phyloP scores from a whole-genome alignment of 768 basidiomycete species.

The Scleroderma citrinum region DNA sequence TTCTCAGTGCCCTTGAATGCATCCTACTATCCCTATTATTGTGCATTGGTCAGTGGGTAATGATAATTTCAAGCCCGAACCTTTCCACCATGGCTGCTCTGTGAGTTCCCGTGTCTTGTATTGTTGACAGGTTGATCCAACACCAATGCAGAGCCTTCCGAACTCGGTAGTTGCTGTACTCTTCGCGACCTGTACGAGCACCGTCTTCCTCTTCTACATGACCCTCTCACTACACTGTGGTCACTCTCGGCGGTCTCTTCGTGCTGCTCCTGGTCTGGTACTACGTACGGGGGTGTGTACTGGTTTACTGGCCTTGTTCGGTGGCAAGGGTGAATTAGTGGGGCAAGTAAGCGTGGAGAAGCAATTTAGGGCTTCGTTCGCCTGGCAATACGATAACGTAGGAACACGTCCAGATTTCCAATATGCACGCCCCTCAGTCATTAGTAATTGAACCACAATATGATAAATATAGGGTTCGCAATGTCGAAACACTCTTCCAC shows the following conservation, averaged over 20 bases:
- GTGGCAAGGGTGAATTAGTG: too few species aligned
- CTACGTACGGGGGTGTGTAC: constrained; percentile 22
- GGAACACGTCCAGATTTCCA: too few species aligned
- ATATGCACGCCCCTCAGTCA: too few species aligned
- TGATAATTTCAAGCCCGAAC: constrained; percentile 27
- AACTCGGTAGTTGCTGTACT: constrained; percentile 25
- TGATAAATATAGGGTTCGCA: constrained; percentile 10
- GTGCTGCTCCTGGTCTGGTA: constrained; percentile 28
- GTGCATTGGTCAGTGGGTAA: constrained; percentile 30
- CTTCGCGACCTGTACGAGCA: constrained; percentile 30
- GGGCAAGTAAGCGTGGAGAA: neutral
- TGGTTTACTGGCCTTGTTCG: constrained; percentile 33
- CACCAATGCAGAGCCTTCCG: constrained; percentile 15
- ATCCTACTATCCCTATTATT: constrained; percentile 32
- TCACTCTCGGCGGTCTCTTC: constrained; percentile 23
- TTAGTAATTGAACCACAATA: too few species aligned
- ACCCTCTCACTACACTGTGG: constrained; percentile 24
- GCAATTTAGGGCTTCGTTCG: too few species aligned
- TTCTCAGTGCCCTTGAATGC: constrained; percentile 27
- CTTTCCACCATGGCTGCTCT: constrained; percentile 24
- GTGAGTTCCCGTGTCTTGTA: neutral
- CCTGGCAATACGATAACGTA: too few species aligned
- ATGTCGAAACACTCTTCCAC: constrained; percentile 18
- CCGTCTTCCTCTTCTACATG: constrained; percentile 34
- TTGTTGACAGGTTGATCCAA: neutral